Base-by-base conservation (phyloP, 2,329 filamentous ascomycete genomes). In the Blastomyces emzantsi region DNA sequence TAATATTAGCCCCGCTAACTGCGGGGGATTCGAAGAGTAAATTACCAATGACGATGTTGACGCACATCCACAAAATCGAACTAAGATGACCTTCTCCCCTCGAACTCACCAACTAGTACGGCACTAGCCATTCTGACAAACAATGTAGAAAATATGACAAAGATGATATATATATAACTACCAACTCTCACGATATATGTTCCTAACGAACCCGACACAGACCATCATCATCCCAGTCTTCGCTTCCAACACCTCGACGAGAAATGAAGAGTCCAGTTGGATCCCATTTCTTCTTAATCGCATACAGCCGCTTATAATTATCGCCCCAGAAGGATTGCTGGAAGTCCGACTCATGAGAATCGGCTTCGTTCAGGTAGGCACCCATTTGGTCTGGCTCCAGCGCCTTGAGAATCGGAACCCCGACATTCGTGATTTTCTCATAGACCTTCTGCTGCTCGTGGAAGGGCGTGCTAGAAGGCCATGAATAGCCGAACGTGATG, bases 161-260 rank as follows among this genome's bases (percentile, higher is more conserved):
- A 39, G 3, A 36, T 47, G 28, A 1, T 15, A n/a, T 33, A 57
- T 41, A 13, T n/a, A n/a, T n/a, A n/a, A n/a, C n/a, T 30, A 7
- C 3, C 9, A 60, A 11, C 57, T 41, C 25, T 11, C 43, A 60
- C 11, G 13, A 47, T 19, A 47, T n/a, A 25, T 17, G 19, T 22
- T 15, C 13, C n/a, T 60, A 55, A 43, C 11, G 7, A 8, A 52
- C 45, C 19, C 45, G 54, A 25, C 63, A 64, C 13, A 64, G 39
- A n/a, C 63, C 63, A 54, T 51, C 41, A 41, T 64, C 60, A 60
- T 64, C 60, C 63, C 63, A 64, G n/a, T 63, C 68, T 61, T 85
- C 82, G 62, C 80, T 82, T 0, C 82, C 82, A 8, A 85, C 82
- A 5, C 74, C 78, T n/a, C 74, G 79, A 9, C 68, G 68, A 9